Evolutionary conservation across 2,329 filamentous ascomycete species (phyloP).

Genomic region (Beauveria sp.): DNA sequence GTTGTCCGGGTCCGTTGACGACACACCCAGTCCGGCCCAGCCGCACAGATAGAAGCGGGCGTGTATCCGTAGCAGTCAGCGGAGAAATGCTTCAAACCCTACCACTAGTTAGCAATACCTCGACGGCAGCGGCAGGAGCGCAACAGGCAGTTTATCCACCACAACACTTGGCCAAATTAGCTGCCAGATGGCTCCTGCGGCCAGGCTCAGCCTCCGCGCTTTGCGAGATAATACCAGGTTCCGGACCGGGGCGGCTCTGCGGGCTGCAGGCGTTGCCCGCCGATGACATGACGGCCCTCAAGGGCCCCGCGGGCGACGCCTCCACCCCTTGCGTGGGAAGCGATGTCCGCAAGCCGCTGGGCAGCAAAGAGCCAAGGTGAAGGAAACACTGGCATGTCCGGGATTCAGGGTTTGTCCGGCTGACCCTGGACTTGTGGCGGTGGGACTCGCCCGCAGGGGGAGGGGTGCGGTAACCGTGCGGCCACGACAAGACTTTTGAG

Average conservation of each 20-base stretch:
- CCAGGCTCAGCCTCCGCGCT: neutral
- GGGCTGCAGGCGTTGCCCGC: neutral
- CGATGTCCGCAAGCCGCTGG: slow-evolving; percentile 1
- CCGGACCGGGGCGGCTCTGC: slow-evolving; percentile 3
- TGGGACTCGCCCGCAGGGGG: neutral
- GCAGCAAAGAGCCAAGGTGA: neutral
- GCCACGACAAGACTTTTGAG: neutral
- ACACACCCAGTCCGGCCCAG: neutral
- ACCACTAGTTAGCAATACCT: neutral
- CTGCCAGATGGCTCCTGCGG: slow-evolving; percentile 2
- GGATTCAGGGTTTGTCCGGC: slow-evolving; percentile 10
- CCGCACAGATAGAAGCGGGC: neutral
- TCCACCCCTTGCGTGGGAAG: neutral
- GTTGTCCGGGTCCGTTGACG: neutral
- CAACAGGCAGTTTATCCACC: neutral
- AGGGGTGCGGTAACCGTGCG: neutral
- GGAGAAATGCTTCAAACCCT: neutral
- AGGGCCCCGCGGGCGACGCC: neutral
- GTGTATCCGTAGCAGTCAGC: neutral
- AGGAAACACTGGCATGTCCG: neutral
- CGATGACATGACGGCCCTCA: slow-evolving; percentile 1
- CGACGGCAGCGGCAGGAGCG: neutral
- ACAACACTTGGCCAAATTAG: neutral
- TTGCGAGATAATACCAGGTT: slow-evolving; percentile 1
- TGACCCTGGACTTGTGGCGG: slow-evolving; percentile 5